Conservation (phyloP, 345 rosid species). For the Durio zibethinus region DNA sequence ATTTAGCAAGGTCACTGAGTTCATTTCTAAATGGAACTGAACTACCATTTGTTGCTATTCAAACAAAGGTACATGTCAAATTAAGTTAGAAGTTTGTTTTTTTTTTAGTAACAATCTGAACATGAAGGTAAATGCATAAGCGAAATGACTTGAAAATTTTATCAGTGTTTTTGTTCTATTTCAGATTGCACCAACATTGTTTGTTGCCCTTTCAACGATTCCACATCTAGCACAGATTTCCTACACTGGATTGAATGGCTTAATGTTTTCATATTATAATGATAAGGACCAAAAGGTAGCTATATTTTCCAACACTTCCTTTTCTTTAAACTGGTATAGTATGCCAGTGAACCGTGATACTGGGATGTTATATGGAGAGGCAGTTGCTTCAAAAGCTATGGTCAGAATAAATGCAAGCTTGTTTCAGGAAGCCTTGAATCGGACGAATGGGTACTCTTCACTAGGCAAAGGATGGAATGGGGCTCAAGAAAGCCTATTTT, state of each 20-base stretch:
- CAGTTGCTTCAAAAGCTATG: constrained; percentile 16
- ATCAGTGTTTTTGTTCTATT: neutral
- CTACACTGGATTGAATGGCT: constrained; percentile 35
- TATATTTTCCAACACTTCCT: constrained; percentile 31
- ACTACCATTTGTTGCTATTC: constrained; percentile 27
- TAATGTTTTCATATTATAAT: constrained; percentile 29
- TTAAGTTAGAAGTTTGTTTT: neutral
- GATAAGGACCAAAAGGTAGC: constrained; percentile 21
- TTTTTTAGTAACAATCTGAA: neutral
- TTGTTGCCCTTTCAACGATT: constrained; percentile 31
- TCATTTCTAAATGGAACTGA: constrained; percentile 29
- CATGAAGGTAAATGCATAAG: neutral
- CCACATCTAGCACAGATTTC: constrained; percentile 27
- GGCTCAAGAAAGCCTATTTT: constrained; percentile 21
- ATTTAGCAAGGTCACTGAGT: constrained; percentile 32
- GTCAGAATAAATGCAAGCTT: constrained; percentile 19
- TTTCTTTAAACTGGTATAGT: constrained; percentile 25
- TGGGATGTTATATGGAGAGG: constrained; percentile 34
- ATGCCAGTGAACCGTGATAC: constrained; percentile 35
- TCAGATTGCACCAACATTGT: constrained; percentile 42
- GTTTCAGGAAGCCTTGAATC: constrained; percentile 28
- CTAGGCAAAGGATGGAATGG: constrained; percentile 23
- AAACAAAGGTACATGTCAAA: constrained; percentile 21
- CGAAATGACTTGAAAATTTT: too few species aligned
- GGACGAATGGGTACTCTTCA: constrained; percentile 21